Base-by-base conservation (phyloP, 179 eudicot genomes). In the Beta lomatogona region DNA sequence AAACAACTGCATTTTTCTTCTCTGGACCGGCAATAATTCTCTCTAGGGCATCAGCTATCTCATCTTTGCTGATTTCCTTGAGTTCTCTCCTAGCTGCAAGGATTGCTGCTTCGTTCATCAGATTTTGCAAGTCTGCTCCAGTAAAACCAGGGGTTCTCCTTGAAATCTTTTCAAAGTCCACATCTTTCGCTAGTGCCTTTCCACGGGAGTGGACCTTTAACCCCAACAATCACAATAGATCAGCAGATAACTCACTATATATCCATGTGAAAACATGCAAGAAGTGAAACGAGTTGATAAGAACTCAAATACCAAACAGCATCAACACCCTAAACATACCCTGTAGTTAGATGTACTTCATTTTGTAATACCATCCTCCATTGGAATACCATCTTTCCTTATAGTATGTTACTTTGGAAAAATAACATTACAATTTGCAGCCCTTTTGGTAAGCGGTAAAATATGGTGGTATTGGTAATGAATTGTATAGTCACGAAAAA, bases 71-170 rank as follows among this genome's bases (percentile, higher is more conserved):
- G 59, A 97, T 97, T 81, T 96, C 98, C 91, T 94, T 96, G 25
- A 93, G 97, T n/a, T 94, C 97, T 74, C 98, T 95, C 80, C 99
- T 88, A 36, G 98, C 99, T 57, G 99, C 99, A 77, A 97, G 93
- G 80, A 97, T 97, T 73, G 99, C 99, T 48, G 99, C 99, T 88
- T 97, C 98, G n/a, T 97, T 97, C 99, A 97, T 94, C 86, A 97
- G 86, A 85, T 97, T 97, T 63, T 94, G 98, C 88, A 97, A 81
- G 88, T 97, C 99, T 6, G 98, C 99, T 53, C 99, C 99, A 0
- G 98, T 97, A 86, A 97, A 97, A 50, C 99, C 99, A 21, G 98
- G 99, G 31, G 99, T 97, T 83, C 99, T 92, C 93, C 98, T 92
- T 0, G 98, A 92, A 45, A 97, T 82, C 87, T 94, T 94, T 0